Evolutionary conservation across 306 rosid species (phyloP), one percentile per base, ranked within the genome.

Genomic region (Adenanthera pavonina): DNA sequence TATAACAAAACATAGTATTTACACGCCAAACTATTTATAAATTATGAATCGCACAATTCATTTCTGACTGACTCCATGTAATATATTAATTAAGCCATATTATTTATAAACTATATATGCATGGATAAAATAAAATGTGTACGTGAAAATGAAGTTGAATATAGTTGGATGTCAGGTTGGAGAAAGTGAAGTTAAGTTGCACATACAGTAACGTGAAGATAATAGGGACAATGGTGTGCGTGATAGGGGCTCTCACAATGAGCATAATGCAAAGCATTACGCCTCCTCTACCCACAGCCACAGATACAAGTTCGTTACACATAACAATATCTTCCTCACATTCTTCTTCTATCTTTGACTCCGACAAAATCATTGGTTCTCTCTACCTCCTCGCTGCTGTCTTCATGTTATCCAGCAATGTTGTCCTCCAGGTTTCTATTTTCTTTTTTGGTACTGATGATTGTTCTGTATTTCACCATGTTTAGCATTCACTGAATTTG

Each of bases 141-240:
- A n/a, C n/a, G n/a, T n/a, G n/a, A n/a, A n/a, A n/a, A n/a, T n/a
- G n/a, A n/a, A n/a, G n/a, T n/a, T n/a, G n/a, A 36, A 36, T 4
- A 1, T 36, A 36, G 4, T 36, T 44, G 48, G 11, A 41, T 41
- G 48, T 44, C 90, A 95, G 99, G 86, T 69, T 93, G 83, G 99
- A 95, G 92, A 95, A 74, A 74, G 88, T 95, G 14, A 78, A 89
- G n/a, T 62, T 91, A 30, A 85, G 91, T 44, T 95, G 97, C 83
- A 20, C 79, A 7, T 92, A 93, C 82, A 92, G 99, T 77, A 90
- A 87, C 82, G 87, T 93, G 35, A 95, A 95, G 88, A 88, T 95
- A 35, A 15, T 88, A 69, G 99, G 97, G 48, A 90, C 99, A 36
- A 54, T 89, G 75, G 66, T 95, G 48, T 93, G 97, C 30, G 92